Evolutionary conservation across 495 filamentous ascomycete genomes (phyloP).

Genomic region (Lasiosphaeris hirsuta): DNA sequence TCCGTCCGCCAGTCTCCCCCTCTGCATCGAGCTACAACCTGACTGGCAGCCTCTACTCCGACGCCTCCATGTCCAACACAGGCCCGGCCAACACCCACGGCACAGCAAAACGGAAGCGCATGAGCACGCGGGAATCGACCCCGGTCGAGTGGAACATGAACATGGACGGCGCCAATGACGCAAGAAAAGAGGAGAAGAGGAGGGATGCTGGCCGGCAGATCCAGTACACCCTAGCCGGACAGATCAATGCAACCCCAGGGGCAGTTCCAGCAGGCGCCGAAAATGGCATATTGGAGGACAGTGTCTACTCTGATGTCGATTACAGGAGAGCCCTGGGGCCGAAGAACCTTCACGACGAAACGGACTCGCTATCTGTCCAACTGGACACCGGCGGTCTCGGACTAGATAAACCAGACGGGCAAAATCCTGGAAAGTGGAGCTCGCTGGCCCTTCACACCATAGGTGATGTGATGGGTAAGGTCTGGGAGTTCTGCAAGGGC

Average conservation of each 20-base stretch:
- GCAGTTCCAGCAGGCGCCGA: conserved; percentile 44
- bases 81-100: conserved; percentile 9
- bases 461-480: conserved; percentile 65
- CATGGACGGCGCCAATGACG: conserved; percentile 25
- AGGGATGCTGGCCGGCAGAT: conserved; percentile 19
- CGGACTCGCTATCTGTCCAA: conserved; percentile 23
- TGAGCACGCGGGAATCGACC: conserved; percentile 32
- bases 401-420: background rate
- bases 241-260: conserved; percentile 57
- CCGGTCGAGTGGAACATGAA: conserved; percentile 33
- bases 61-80: conserved; percentile 33
- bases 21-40: conserved; percentile 61
- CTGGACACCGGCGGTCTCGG: background rate
- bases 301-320: conserved; percentile 53
- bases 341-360: conserved; percentile 27
- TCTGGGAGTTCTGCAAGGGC: conserved; percentile 76
- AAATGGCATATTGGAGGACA: conserved; percentile 46
- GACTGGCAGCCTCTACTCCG: conserved; percentile 49
- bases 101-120: conserved; percentile 41
- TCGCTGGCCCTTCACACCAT: conserved; percentile 42
- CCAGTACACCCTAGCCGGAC: conserved; percentile 55
- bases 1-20: conserved; percentile 65
- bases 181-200: conserved; percentile 21
- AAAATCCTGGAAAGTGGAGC: conserved; percentile 38
- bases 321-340: conserved; percentile 48